Evolutionary conservation across 768 basidiomycete species (phyloP).

Genomic region (Lentinula aciculospora): DNA sequence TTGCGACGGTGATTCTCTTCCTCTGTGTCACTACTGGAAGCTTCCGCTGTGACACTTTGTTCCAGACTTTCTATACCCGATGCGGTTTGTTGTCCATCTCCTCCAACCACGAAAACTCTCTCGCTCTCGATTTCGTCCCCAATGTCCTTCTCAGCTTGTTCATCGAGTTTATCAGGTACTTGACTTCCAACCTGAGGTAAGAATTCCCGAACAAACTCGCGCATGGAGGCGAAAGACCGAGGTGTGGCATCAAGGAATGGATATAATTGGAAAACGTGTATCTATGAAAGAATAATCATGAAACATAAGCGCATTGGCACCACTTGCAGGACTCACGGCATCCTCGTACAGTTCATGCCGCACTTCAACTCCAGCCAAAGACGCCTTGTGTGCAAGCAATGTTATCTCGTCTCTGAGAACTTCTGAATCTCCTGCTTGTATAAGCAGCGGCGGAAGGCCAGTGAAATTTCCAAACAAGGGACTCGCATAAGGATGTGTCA

Average conservation of each 20-base stretch:
- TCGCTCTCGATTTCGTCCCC: constrained; percentile 69
- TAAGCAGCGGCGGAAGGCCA: constrained; percentile 83
- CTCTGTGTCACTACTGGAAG: constrained; percentile 20
- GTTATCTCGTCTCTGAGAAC: constrained; percentile 93
- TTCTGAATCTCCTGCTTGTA: constrained; percentile 92
- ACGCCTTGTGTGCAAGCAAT: constrained; percentile 90
- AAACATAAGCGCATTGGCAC: neutral
- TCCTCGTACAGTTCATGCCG: constrained; percentile 89
- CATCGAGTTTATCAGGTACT: constrained; percentile 47
- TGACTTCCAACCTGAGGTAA: constrained; percentile 49
- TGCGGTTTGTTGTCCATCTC: constrained; percentile 61
- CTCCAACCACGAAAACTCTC: constrained; percentile 60
- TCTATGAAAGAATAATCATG: constrained; percentile 30
- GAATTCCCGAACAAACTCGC: constrained; percentile 56
- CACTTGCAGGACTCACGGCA: constrained; percentile 47
- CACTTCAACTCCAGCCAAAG: constrained; percentile 78
- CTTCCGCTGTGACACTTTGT: constrained; percentile 23
- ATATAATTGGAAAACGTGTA: constrained; percentile 89
- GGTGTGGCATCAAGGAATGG: constrained; percentile 66
- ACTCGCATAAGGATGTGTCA: constrained; percentile 95
- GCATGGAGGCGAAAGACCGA: constrained; percentile 67
- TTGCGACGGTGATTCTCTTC: constrained; percentile 22
- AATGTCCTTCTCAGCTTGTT: constrained; percentile 51
- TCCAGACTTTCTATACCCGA: constrained; percentile 34
- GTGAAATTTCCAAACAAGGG: constrained; percentile 88